Evolutionary conservation across 441 rosid species (phyloP), one percentile per base, ranked within the genome.

Genomic region (Brassica hybrid): DNA sequence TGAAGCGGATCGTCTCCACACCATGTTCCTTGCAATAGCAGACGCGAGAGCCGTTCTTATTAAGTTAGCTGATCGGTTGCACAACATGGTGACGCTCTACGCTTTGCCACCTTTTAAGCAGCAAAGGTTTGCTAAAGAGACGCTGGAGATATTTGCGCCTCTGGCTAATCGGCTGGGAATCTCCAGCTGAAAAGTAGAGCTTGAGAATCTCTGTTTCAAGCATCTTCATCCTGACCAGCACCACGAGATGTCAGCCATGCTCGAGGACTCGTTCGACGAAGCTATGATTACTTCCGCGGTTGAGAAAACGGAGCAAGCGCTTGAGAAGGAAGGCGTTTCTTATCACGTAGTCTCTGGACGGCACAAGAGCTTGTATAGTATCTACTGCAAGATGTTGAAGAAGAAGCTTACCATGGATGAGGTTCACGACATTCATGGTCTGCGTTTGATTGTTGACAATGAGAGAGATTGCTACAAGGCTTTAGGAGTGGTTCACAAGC

Each of bases 41-140:
- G 98, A 94, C 83, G 96, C 94, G 25, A 88, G 98, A 84, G 96
- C 98, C 36, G 96, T 94, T 61, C 92, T 92, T 68, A 92, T 92
- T 41, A 94, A 94, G 77, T 79, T 94, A 83, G 98, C 98, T 7
- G 98, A 92, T 83, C 89, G 98, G 36, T 82, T 94, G 76, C 98
- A 94, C 80, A 92, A 94, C 79, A 94, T 94, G 97, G 83, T 78
- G 81, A 94, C 97, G 0, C 88, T 94, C 1, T 91, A 88, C 76
- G 93, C 96, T 1, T 82, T 94, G 80, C 86, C 94, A 19, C 74
- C 73, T 27, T 59, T 71, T 74, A 94, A 94, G 87, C 96, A 88
- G 74, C 90, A 87, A 63, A 83, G 96, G 74, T 90, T 94, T 81
- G 96, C 98, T 11, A 92, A 88, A 90, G 98, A 94, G 87, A 94